phyloP scores from a whole-genome alignment of 805 yeast species.

The Starmerella powellii region DNA sequence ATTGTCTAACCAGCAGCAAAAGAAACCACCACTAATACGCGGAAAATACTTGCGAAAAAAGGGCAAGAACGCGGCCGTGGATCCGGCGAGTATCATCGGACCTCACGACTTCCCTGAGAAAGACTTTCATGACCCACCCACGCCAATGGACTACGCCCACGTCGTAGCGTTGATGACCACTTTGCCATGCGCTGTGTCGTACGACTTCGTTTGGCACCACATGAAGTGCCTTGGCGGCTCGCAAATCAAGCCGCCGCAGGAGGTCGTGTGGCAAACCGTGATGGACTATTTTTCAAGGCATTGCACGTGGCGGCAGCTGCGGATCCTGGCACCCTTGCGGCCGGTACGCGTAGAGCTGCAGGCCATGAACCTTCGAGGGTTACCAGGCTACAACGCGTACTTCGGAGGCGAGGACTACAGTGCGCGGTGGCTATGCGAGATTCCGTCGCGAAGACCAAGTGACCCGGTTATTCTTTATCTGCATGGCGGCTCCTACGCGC shows the following conservation, averaged over 20 bases:
- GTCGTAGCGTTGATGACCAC: conserved; percentile 7
- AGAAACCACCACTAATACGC: neutral
- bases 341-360: conserved; percentile 19
- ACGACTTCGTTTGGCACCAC: conserved; percentile 1
- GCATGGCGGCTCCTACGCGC: conserved; percentile 25
- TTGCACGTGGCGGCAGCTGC: conserved; percentile 17
- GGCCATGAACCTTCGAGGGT: conserved; percentile 2
- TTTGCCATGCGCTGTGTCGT: conserved; percentile 8
- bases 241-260: conserved; percentile 1
- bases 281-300: conserved; percentile 16
- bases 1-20: neutral
- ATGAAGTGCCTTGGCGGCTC: conserved; percentile 4
- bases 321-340: conserved; percentile 17
- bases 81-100: conserved; percentile 3
- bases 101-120: conserved; percentile 18
- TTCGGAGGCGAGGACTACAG: conserved; percentile 17
- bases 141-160: conserved; percentile 10
- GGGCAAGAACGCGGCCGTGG: neutral
- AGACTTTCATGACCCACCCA: conserved; percentile 5
- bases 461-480: conserved; percentile 24
- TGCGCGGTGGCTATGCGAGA: conserved; percentile 24
- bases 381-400: conserved; percentile 19
- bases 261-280: conserved; percentile 9
- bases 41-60: no score
- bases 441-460: conserved; percentile 18